Base-by-base conservation (phyloP, 768 basidiomycete species). In the Russula lepida region DNA sequence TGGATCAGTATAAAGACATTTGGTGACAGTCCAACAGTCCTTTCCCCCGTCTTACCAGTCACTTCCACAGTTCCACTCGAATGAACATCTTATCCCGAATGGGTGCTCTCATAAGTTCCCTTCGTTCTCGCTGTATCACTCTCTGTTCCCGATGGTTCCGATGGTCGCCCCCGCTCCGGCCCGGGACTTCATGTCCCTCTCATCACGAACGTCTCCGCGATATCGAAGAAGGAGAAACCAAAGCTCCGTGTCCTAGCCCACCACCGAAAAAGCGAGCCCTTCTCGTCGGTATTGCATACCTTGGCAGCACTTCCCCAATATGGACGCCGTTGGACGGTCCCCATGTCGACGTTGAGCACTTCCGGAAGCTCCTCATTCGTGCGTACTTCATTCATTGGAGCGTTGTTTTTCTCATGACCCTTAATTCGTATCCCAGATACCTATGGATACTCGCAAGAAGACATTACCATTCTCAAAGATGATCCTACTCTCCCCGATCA, bases 241-340 rank as follows among this genome's bases (percentile, higher is more conserved):
- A 55, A 46, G 15, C 1, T 27, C 35, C 35, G 35, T 37, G 6
- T 37, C 7, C 13, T 8, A 35, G 13, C 44, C 11, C 53, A 33
- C 35, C 11, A 17, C 8, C 41, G 6, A 64, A 59, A 33, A 43
- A 58, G 11, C 62, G 58, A 2, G 67, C 64, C 9, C 59, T 68
- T 15, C 66, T 68, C 19, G 62, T 68, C 6, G 66, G 66, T 9
- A 68, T 68, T 28, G 30, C 41, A 15, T 68, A 68, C n/a, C 6
- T 2, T 23, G 2, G 5, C 15, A 51, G 7, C 8, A 9, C 4
- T 19, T 37, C 28, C 9, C 27, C 39, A 9, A 30, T 4, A 11
- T 68, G 54, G 56, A 7, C 21, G 1, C 4, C 4, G 17, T 53
- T 68, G 39, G 46, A 35, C 0, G 43, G 47, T 17, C 46, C 67